Percentiles rank a stretch among this genome's conserved stretches.
Evolutionary conservation across 164 flowering plant genomes (phyloP).

Genomic region (Nymphaea thermarum): DNA sequence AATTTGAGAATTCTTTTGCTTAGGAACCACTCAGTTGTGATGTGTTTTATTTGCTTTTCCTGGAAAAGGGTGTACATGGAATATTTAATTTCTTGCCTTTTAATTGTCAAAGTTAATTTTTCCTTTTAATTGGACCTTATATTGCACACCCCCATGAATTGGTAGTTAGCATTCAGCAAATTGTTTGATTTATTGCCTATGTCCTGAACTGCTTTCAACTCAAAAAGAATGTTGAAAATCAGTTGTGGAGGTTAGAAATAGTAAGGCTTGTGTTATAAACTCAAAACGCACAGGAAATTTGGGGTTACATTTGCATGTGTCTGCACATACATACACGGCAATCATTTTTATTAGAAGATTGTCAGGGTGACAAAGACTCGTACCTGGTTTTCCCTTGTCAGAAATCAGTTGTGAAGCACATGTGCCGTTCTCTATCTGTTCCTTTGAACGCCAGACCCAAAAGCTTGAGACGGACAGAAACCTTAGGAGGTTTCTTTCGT

Average conservation of each 20-base stretch:
- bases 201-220: not conserved
- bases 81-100: no score
- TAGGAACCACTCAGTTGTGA: no score
- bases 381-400: conserved; percentile 12
- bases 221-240: not conserved
- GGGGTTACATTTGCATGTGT: not conserved
- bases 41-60: no score
- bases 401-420: conserved; percentile 35
- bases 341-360: not conserved
- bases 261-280: not conserved
- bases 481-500: conserved; percentile 47
- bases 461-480: conserved; percentile 47
- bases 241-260: not conserved
- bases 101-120: no score
- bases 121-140: no score
- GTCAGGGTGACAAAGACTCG: not conserved
- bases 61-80: no score
- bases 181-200: no score
- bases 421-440: conserved; percentile 82
- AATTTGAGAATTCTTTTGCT: no score
- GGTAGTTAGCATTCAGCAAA: no score
- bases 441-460: conserved; percentile 44
- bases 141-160: no score
- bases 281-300: not conserved
- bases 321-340: not conserved